Evolutionary conservation across 208 protist species (phyloP), one percentile per base, ranked within the genome.

Genomic region (Porcisia hertigi): DNA sequence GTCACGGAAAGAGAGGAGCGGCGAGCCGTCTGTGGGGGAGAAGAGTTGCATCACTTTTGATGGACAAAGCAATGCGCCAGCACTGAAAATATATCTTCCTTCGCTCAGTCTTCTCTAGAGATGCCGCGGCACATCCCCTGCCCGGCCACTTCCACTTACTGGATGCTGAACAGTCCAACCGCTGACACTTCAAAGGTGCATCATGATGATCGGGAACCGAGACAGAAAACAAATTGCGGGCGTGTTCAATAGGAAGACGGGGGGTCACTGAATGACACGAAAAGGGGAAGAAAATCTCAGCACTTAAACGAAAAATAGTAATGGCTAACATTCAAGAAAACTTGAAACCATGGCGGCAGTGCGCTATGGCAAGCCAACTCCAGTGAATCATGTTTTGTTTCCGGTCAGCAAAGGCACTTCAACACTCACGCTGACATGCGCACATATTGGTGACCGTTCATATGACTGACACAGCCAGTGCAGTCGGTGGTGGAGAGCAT

Each of bases 271-370:
- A 67, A 52, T 39, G 66, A 16, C 45, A 43, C 36, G 47, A 16
- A 25, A 71, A 23, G 9, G 18, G 20, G 47, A 57, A 58, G 16
- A 14, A n/a, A 20, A 43, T 14, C 7, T 30, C 43, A 43, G 39
- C 47, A 71, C 47, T 71, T 71, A 71, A 53, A 41, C 66, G 66
- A 57, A 57, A 58, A 55, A 57, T n/a, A 43, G 43, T 9, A 30
- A 58, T n/a, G 25, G 30, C 55, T 41, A n/a, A 23, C 5, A 53
- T 18, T 41, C 14, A 34, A 43, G 49, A 41, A 36, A 16, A 4
- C 34, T 14, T 18, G 4, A 67, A 49, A 18, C 11, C 20, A 11
- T 49, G 63, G 47, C 8, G 41, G 23, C 41, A 9, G 7, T 49
- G 41, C 63, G 39, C 4, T 43, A 25, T 30, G 41, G 25, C 14